A percentile compares a stretch with the other conserved stretches of the same genome.
These are phyloP conservation scores for Backusella tuberculispora DNA, from an alignment of 192 early-diverging fungal genomes.

Conservation along the genomic window DNA sequence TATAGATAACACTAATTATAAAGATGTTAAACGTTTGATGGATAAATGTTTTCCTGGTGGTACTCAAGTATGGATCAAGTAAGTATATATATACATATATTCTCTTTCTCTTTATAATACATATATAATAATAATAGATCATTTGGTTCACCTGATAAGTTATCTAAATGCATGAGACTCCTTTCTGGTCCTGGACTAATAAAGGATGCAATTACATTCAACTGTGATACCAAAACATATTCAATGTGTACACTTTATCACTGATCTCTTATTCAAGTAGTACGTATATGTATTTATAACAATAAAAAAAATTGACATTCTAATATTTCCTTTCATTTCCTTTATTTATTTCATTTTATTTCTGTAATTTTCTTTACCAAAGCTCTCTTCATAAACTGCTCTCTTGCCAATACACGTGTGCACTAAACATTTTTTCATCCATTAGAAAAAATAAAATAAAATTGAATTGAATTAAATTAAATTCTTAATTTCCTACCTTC, in stretches of 20 bases:
- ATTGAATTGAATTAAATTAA: no score
- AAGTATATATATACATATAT: neutral
- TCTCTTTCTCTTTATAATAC: neutral
- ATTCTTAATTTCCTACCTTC: constrained; percentile 56
- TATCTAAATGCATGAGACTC: neutral
- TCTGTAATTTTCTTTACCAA: constrained; percentile 70
- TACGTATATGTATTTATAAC: neutral
- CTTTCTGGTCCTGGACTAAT: neutral
- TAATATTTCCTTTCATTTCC: no score
- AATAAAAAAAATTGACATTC: no score
- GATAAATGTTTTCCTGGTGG: neutral
- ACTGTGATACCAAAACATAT: neutral
- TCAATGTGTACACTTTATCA: neutral
- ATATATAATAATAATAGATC: neutral
- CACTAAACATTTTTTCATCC: constrained; percentile 44
- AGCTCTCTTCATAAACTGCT: constrained; percentile 89
- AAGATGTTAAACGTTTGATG: neutral
- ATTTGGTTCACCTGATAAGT: neutral
- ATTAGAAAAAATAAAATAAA: constrained; percentile 6
- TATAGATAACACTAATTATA: neutral
- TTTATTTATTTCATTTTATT: constrained; percentile 21
- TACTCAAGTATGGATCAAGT: neutral
- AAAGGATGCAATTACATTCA: neutral
- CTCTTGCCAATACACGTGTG: constrained; percentile 78
- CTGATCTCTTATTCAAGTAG: neutral